Conservation (phyloP, 116 monocot species). For the Trichopus zeylanicus region DNA sequence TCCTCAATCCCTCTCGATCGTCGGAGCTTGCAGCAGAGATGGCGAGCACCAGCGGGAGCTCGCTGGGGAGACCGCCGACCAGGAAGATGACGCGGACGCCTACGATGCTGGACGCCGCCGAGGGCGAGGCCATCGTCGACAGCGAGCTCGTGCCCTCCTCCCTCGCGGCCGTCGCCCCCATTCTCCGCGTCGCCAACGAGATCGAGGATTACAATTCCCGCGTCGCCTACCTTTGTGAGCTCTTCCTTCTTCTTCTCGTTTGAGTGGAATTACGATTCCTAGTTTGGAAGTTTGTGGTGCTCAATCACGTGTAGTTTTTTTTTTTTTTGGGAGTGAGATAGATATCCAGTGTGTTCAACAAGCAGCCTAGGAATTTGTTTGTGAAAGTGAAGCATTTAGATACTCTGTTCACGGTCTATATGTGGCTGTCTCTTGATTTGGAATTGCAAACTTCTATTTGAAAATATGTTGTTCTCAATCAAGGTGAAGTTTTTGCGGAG, state of each 20-base stretch:
- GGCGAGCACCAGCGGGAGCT: constrained; percentile 33
- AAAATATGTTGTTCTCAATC: too few species aligned
- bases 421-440: too few species aligned
- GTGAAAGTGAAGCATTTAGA: too few species aligned
- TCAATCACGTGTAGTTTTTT: too few species aligned
- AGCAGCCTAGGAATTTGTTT: too few species aligned
- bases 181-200: constrained; percentile 92
- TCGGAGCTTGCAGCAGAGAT: constrained; percentile 5
- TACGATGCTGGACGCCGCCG: constrained; percentile 25
- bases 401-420: too few species aligned
- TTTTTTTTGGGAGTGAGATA: too few species aligned
- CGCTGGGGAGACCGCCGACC: constrained; percentile 16
- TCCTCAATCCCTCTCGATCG: too few species aligned
- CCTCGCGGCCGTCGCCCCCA: constrained; percentile 69
- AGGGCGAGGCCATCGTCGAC: constrained; percentile 38
- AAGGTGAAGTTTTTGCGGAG: too few species aligned
- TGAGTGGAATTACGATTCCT: neutral
- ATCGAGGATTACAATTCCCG: constrained; percentile 58
- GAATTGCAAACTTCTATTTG: too few species aligned
- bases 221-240: constrained; percentile 81
- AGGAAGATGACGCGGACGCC: constrained; percentile 37
- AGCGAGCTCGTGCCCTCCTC: constrained; percentile 79
- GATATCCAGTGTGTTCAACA: too few species aligned
- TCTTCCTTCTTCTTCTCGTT: neutral
- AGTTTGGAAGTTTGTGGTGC: neutral